These are phyloP conservation scores for Colletotrichum euphorbiae DNA, from an alignment of 2,329 filamentous ascomycete species.

Conservation along the genomic window DNA sequence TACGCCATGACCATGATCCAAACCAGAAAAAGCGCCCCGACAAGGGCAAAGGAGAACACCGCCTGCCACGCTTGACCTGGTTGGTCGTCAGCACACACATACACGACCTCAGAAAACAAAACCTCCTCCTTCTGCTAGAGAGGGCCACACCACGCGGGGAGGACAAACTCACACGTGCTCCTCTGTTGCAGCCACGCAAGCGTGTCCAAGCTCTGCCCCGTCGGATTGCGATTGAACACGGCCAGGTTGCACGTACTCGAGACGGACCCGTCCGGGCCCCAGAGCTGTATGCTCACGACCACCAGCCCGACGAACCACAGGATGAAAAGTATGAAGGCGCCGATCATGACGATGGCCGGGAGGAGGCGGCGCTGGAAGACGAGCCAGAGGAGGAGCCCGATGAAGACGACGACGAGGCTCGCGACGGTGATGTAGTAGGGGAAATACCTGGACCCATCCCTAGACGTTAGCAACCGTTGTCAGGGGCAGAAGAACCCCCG, in stretches of 20 bases:
- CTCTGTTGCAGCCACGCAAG: conserved; percentile 73
- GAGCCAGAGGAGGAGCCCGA: conserved; percentile 72
- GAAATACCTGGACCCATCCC: conserved; percentile 66
- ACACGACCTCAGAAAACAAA: background rate
- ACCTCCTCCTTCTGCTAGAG: too few relatives aligned
- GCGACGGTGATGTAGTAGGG: conserved; percentile 72
- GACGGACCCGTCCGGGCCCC: conserved; percentile 69
- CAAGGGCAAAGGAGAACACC: conserved; percentile 71
- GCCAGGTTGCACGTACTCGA: conserved; percentile 68
- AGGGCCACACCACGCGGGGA: background rate
- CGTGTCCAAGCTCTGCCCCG: conserved; percentile 64
- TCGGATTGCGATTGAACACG: conserved; percentile 64
- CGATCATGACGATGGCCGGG: conserved; percentile 71
- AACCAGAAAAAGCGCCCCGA: conserved; percentile 70
- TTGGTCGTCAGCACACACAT: background rate
- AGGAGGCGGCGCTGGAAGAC: conserved; percentile 71
- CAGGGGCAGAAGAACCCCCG: background rate
- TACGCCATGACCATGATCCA: conserved; percentile 78
- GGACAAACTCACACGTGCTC: conserved; percentile 67
- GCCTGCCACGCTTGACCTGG: conserved; percentile 73
- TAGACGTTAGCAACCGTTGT: background rate
- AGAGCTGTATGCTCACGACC: conserved; percentile 71
- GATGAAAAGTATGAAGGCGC: conserved; percentile 73
- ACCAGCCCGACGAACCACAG: conserved; percentile 76
- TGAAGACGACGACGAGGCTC: conserved; percentile 72